Conservation (phyloP, 75 land plant genomes). For the Pinus albicaulis region DNA sequence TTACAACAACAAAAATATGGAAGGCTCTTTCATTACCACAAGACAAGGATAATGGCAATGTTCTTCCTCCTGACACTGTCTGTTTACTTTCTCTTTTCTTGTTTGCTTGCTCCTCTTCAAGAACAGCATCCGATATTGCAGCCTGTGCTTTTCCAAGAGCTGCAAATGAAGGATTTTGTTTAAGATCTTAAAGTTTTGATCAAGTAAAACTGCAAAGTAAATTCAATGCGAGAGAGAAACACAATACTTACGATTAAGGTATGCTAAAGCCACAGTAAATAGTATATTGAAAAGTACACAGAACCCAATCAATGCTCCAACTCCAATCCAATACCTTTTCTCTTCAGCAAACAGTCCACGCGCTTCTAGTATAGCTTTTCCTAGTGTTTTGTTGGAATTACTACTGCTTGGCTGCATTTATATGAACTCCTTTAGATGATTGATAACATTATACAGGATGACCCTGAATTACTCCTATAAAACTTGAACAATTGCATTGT, state of each 20-base stretch:
- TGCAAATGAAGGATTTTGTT: conserved; percentile 10
- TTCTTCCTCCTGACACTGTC: not conserved
- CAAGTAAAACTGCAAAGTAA: no score
- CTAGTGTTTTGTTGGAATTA: conserved; percentile 2
- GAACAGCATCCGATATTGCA: conserved; percentile 37
- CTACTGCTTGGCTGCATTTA: not conserved
- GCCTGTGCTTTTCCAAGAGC: conserved; percentile 57
- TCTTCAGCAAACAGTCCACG: conserved; percentile 32
- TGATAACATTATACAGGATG: no score
- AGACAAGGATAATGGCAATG: no score
- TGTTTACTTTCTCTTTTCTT: conserved; percentile 11
- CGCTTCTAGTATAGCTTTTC: conserved; percentile 14
- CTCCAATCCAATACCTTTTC: conserved; percentile 39
- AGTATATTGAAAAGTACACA: conserved; percentile 27
- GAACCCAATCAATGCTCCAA: conserved; percentile 33
- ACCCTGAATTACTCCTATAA: no score
- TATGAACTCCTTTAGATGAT: no score
- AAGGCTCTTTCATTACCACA: no score
- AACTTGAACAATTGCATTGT: not conserved
- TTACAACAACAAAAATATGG: no score
- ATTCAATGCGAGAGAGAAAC: not conserved
- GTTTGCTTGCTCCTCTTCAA: conserved; percentile 8
- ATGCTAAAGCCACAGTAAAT: conserved; percentile 3
- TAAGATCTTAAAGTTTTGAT: not conserved
- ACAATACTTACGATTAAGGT: conserved; percentile 1